Evolutionary conservation across 208 protist species (phyloP).

Genomic region (Crithidia sp.): DNA sequence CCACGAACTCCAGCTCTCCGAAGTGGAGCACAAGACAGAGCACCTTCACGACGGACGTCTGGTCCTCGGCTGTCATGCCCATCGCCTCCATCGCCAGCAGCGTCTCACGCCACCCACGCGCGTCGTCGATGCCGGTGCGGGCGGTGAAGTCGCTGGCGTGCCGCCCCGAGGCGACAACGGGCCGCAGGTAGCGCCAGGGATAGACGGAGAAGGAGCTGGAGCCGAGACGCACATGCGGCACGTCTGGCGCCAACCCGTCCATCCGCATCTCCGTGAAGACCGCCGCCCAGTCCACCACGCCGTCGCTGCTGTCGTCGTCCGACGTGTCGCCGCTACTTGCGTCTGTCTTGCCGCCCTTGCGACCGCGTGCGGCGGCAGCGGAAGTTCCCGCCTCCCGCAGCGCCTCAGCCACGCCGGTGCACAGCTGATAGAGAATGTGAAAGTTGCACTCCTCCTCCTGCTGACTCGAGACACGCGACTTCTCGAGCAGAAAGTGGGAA

Average conservation of each 20-base stretch:
- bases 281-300: conserved; percentile 18
- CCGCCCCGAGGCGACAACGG: conserved; percentile 15
- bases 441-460: conserved; percentile 94
- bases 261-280: conserved; percentile 34
- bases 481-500: conserved; percentile 92
- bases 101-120: conserved; percentile 74
- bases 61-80: conserved; percentile 77
- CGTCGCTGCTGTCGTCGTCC: neutral
- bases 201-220: neutral
- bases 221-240: neutral
- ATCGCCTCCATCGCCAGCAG: conserved; percentile 92
- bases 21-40: conserved; percentile 95
- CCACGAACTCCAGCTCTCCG: conserved; percentile 93
- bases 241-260: conserved; percentile 3
- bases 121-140: conserved; percentile 72
- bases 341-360: neutral
- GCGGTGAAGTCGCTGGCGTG: conserved; percentile 23
- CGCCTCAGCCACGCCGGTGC: conserved; percentile 42
- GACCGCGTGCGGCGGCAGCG: neutral
- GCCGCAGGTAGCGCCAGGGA: conserved; percentile 31
- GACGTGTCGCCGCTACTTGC: neutral
- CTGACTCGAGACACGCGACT: conserved; percentile 86
- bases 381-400: neutral
- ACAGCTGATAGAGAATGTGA: conserved; percentile 97
- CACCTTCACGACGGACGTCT: conserved; percentile 78